Conservation (phyloP, 805 yeast genomes). For the Starmerella sirachaensis region DNA sequence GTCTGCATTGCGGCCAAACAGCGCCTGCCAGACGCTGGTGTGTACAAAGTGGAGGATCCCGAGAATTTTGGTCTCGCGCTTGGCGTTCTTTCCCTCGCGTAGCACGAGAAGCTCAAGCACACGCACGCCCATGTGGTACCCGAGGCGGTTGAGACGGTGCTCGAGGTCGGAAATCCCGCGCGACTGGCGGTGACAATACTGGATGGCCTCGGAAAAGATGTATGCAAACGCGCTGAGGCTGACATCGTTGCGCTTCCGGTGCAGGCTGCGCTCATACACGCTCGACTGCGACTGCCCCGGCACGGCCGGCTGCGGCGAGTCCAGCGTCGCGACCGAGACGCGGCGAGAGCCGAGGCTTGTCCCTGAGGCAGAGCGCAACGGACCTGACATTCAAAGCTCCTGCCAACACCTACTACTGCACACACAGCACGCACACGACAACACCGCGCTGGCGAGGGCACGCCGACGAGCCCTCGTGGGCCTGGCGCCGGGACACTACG, state of each 20-base stretch:
- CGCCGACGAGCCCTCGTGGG: no score
- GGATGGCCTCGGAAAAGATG: conserved; percentile 57
- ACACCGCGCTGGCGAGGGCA: no score
- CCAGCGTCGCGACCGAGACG: conserved; percentile 8
- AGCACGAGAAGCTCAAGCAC: conserved; percentile 55
- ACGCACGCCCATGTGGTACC: conserved; percentile 66
- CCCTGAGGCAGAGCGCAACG: conserved; percentile 4
- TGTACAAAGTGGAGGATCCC: conserved; percentile 64
- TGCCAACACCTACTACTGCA: neutral
- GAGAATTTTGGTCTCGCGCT: conserved; percentile 53
- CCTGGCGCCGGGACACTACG: no score
- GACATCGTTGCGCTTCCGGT: conserved; percentile 55
- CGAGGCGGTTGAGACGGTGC: conserved; percentile 51
- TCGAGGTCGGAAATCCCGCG: conserved; percentile 57
- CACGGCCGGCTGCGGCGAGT: conserved; percentile 4
- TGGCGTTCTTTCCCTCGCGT: conserved; percentile 48
- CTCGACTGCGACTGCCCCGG: conserved; percentile 2
- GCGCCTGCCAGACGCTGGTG: conserved; percentile 55
- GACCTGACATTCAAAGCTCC: neutral
- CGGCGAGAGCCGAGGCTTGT: conserved; percentile 6
- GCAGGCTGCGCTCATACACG: conserved; percentile 59
- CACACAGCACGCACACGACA: neutral
- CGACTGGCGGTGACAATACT: conserved; percentile 48
- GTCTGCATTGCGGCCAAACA: conserved; percentile 66
- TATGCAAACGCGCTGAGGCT: conserved; percentile 56